These are phyloP conservation scores for Solioccasus polychromus DNA, from an alignment of 768 basidiomycete species.

Conservation along the genomic window DNA sequence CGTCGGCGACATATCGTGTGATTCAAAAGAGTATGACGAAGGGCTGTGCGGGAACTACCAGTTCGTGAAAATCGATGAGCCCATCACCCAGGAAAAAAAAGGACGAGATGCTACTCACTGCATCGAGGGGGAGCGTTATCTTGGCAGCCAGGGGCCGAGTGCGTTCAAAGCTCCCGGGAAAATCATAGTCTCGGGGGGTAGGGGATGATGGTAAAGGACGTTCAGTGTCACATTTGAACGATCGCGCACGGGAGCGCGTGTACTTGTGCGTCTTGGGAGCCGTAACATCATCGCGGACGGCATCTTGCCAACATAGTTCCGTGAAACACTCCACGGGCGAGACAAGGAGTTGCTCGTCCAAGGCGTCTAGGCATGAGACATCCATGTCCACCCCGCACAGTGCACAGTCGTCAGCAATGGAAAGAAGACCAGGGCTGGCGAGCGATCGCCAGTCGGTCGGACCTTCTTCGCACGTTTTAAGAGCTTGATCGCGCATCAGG, in stretches of 20 bases:
- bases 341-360: slow-evolving; percentile 40
- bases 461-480: slow-evolving; percentile 4
- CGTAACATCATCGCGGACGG: slow-evolving; percentile 28
- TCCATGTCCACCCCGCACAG: slow-evolving; percentile 35
- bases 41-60: slow-evolving; percentile 8
- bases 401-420: slow-evolving; percentile 23
- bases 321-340: slow-evolving; percentile 39
- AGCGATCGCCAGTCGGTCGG: slow-evolving; percentile 1
- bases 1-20: slow-evolving; percentile 6
- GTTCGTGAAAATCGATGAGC: too few species aligned
- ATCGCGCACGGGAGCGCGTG: slow-evolving; percentile 9
- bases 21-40: slow-evolving; percentile 9
- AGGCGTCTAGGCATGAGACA: slow-evolving; percentile 31
- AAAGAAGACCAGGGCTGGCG: slow-evolving; percentile 7
- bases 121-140: slow-evolving; percentile 14
- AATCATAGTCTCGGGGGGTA: slow-evolving; percentile 6
- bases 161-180: slow-evolving; percentile 9
- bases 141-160: slow-evolving; percentile 18
- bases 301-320: slow-evolving; percentile 39
- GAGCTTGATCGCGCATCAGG: slow-evolving; percentile 6
- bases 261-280: not conserved
- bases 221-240: slow-evolving; percentile 13
- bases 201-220: not conserved
- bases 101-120: too few species aligned
- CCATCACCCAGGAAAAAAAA: too few species aligned